Evolutionary conservation across 768 basidiomycete species (phyloP).

Genomic region (Leccinum rimulosum): DNA sequence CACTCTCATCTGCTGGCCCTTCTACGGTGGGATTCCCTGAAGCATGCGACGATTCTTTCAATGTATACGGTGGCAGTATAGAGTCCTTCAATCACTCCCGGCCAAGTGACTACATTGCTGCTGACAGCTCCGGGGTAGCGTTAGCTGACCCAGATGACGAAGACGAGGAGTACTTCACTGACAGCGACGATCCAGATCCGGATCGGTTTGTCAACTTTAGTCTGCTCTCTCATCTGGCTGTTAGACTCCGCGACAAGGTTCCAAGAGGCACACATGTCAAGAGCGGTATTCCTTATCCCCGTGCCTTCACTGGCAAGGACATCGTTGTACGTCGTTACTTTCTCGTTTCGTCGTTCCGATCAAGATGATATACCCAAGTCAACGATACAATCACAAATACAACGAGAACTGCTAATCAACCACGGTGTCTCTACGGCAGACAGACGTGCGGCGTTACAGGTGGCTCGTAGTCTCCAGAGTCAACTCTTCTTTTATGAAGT

Average conservation of each 20-base stretch:
- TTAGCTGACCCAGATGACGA: slow-evolving; percentile 28
- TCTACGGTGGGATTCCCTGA: slow-evolving; percentile 22
- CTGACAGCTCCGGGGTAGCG: slow-evolving; percentile 18
- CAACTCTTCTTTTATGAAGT: slow-evolving; percentile 97
- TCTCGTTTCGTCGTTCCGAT: neutral
- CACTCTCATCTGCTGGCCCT: slow-evolving; percentile 21
- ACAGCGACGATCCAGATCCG: slow-evolving; percentile 63
- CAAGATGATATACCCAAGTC: slow-evolving; percentile 48
- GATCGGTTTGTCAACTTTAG: slow-evolving; percentile 85
- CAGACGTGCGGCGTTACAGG: slow-evolving; percentile 78
- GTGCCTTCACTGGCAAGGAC: slow-evolving; percentile 92
- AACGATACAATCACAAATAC: slow-evolving; percentile 84
- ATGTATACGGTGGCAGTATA: slow-evolving; percentile 21
- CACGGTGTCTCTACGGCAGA: slow-evolving; percentile 75
- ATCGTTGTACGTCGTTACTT: slow-evolving; percentile 68
- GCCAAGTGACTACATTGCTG: slow-evolving; percentile 17
- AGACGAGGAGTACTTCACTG: slow-evolving; percentile 32
- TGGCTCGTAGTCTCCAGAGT: slow-evolving; percentile 86
- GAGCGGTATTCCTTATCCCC: slow-evolving; percentile 86
- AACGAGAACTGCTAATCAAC: slow-evolving; percentile 74
- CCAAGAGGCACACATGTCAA: slow-evolving; percentile 86
- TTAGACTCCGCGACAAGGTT: slow-evolving; percentile 87
- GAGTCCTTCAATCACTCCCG: slow-evolving; percentile 28
- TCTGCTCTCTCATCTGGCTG: slow-evolving; percentile 83
- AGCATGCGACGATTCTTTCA: slow-evolving; percentile 16